Evolutionary conservation across 2,329 filamentous ascomycete species (phyloP), one percentile per base, ranked within the genome.

Genomic region (Zasmidium cellare): DNA sequence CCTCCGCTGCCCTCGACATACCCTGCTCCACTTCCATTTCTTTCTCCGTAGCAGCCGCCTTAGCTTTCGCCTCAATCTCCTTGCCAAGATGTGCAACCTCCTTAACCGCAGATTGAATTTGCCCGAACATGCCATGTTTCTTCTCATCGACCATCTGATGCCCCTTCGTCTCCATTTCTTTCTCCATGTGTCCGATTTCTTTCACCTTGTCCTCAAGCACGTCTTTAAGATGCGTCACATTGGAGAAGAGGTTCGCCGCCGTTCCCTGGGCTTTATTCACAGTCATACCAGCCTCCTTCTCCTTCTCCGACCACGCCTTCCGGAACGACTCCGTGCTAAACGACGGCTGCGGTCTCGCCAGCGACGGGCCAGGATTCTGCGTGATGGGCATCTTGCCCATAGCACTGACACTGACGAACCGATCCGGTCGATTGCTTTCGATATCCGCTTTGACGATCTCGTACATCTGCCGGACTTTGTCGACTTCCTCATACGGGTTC

Each of bases 111-210:
- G 47, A 20, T 24, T 63, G 56, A 3, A 63, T 48, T 9, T 58
- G 51, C 3, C 44, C 35, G 14, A 53, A 50, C 11, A 65, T 45
- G 23, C 53, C 57, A 35, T 58, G 47, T 24, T 58, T 59, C 54
- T 60, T 63, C 52, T 63, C 62, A 9, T 59, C 45, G 2, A 53
- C 54, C 58, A 62, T 60, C 2, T 51, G 41, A 9, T 48, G 53
- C 12, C 62, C 60, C 47, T 56, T 52, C 9, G 55, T 38, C 35
- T 61, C 62, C 11, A 65, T 60, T 31, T 63, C 62, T 19, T 65
- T 63, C 58, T 65, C 58, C 62, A 61, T 55, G 19, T 59, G 56
- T 16, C 58, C 58, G 19, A 65, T 48, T 14, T 63, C 62, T 18
- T 61, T 60, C n/a, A 63, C 35, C 46, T 58, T 63, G 3, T 63